Evolutionary conservation across 331 rosid genomes (phyloP).

Genomic region (Quercus phellos): DNA sequence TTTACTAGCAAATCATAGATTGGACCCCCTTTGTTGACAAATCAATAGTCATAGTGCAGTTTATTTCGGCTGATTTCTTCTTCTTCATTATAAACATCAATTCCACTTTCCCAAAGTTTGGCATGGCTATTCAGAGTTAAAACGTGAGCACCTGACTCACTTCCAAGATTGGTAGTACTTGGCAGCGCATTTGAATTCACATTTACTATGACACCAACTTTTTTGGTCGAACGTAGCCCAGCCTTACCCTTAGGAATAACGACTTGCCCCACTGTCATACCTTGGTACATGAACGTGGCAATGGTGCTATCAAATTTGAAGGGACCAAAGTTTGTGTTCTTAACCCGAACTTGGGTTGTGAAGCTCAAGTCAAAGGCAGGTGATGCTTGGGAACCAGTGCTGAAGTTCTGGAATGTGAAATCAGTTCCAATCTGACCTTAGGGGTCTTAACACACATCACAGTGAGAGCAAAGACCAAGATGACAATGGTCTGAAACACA

Average conservation of each 20-base stretch:
- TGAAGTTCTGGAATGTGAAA: background rate
- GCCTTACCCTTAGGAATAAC: conserved; percentile 33
- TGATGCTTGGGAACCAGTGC: background rate
- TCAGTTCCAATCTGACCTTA: conserved; percentile 1
- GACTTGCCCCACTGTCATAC: conserved; percentile 1
- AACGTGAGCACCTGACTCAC: conserved; percentile 16
- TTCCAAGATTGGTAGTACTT: background rate
- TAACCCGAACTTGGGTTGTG: conserved; percentile 15
- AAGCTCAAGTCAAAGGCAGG: conserved; percentile 8
- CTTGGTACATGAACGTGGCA: background rate
- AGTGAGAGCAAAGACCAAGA: background rate
- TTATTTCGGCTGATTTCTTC: conserved; percentile 29
- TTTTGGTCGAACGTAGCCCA: conserved; percentile 27
- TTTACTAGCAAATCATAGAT: conserved; percentile 20
- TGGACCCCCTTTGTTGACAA: background rate
- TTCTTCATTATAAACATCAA: conserved; percentile 34
- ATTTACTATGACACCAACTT: conserved; percentile 17
- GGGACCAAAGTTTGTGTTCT: conserved; percentile 28
- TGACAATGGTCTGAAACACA: conserved; percentile 11
- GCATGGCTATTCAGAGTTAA: conserved; percentile 40
- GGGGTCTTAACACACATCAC: conserved; percentile 11
- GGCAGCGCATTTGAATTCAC: background rate
- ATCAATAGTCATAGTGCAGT: conserved; percentile 38
- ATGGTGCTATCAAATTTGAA: conserved; percentile 16
- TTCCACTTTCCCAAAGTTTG: conserved; percentile 36